Conservation (phyloP, 2,329 filamentous ascomycete species). For the Fusarium armeniacum region DNA sequence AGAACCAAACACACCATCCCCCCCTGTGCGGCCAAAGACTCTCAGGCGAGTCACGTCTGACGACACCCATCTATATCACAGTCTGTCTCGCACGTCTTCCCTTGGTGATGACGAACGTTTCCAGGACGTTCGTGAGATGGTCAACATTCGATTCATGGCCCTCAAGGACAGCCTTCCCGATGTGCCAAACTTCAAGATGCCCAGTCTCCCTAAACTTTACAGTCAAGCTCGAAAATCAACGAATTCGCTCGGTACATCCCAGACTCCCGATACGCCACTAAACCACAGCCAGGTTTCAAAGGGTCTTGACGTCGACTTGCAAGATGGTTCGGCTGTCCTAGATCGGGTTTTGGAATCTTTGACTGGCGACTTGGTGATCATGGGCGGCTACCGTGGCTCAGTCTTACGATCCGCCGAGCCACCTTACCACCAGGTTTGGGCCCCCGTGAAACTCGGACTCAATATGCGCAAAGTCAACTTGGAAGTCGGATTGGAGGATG, state of each 20-base stretch:
- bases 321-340: slow-evolving; percentile 55
- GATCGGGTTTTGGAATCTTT: slow-evolving; percentile 74
- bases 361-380: slow-evolving; percentile 86
- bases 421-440: slow-evolving; percentile 90
- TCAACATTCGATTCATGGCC: slow-evolving; percentile 90
- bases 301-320: slow-evolving; percentile 27
- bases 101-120: slow-evolving; percentile 88
- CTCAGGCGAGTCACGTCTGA: slow-evolving; percentile 64
- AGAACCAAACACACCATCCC: slow-evolving; percentile 8
- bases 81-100: slow-evolving; percentile 82
- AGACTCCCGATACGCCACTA: slow-evolving; percentile 46
- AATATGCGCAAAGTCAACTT: slow-evolving; percentile 93
- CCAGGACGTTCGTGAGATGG: slow-evolving; percentile 83
- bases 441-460: slow-evolving; percentile 91
- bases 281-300: slow-evolving; percentile 48
- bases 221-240: slow-evolving; percentile 50
- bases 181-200: slow-evolving; percentile 80
- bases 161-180: slow-evolving; percentile 90
- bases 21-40: slow-evolving; percentile 45
- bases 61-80: slow-evolving; percentile 82
- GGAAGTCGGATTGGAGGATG: slow-evolving; percentile 83
- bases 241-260: slow-evolving; percentile 52
- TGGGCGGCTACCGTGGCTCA: slow-evolving; percentile 92
- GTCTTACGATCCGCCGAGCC: slow-evolving; percentile 86
- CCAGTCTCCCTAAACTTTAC: slow-evolving; percentile 69